These are phyloP conservation scores for Atkinsonella texensis DNA, from an alignment of 2,329 filamentous ascomycete species.

Conservation along the genomic window DNA sequence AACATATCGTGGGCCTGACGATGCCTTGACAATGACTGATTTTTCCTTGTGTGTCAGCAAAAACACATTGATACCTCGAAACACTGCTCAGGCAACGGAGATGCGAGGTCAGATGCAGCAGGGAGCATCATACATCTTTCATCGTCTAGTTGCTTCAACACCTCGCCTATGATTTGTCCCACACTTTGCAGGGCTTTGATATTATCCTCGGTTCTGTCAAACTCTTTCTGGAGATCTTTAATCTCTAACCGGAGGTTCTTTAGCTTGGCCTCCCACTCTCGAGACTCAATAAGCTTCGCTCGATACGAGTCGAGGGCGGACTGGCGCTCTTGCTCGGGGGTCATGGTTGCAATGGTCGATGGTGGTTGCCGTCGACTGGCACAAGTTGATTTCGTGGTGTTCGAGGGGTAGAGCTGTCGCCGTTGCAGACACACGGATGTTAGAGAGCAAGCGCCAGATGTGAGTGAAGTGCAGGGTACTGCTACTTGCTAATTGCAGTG, in stretches of 20 bases:
- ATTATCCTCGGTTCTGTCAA: constrained; percentile 95
- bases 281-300: constrained; percentile 75
- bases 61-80: constrained; percentile 8
- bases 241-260: constrained; percentile 91
- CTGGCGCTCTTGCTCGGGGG: constrained; percentile 47
- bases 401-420: background rate
- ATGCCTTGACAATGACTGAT: constrained; percentile 94
- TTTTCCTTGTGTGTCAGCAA: constrained; percentile 5
- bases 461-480: background rate
- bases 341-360: constrained; percentile 25
- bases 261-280: constrained; percentile 97
- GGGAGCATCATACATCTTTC: constrained; percentile 67
- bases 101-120: background rate
- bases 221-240: constrained; percentile 89
- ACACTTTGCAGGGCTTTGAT: constrained; percentile 99
- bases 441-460: background rate
- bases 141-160: constrained; percentile 96
- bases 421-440: background rate
- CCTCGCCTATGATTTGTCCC: constrained; percentile 97
- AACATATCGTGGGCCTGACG: constrained; percentile 92
- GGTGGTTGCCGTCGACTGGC: background rate
- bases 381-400: constrained; percentile 4
- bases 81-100: constrained; percentile 4
- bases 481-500: background rate
- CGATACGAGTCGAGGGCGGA: constrained; percentile 70